Conservation (phyloP, 331 rosid species). For the Arachis monticola region DNA sequence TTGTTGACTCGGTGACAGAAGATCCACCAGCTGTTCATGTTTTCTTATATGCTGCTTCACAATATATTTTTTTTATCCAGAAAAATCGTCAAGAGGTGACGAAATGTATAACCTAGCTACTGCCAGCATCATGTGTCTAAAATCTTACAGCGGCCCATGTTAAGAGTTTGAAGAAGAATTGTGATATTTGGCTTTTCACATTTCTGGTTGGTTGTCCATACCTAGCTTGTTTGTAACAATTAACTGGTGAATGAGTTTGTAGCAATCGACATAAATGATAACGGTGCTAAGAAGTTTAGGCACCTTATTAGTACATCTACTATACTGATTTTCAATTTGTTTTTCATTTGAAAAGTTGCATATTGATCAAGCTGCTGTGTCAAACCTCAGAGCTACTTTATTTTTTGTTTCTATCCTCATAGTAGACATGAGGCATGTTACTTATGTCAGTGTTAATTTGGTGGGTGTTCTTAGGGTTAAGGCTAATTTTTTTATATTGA, state of each 20-base stretch:
- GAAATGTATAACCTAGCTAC: slow-evolving; percentile 23
- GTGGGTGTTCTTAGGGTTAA: no score
- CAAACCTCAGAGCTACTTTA: neutral
- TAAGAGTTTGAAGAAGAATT: slow-evolving; percentile 6
- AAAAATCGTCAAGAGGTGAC: slow-evolving; percentile 9
- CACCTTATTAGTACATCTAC: slow-evolving; percentile 14
- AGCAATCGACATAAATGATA: slow-evolving; percentile 15
- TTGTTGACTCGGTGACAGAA: slow-evolving; percentile 24
- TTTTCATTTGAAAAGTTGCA: neutral
- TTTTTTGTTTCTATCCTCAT: neutral
- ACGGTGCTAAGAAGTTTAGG: neutral
- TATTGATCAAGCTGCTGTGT: neutral
- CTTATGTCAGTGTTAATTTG: no score
- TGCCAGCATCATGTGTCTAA: neutral
- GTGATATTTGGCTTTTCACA: neutral
- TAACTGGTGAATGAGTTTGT: slow-evolving; percentile 4
- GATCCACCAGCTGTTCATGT: slow-evolving; percentile 15
- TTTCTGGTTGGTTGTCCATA: slow-evolving; percentile 1
- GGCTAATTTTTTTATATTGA: no score
- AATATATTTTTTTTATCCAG: neutral
- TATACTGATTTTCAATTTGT: slow-evolving; percentile 12
- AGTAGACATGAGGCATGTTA: no score
- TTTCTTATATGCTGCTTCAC: slow-evolving; percentile 8
- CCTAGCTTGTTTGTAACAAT: slow-evolving; percentile 1
- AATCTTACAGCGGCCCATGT: slow-evolving; percentile 4